Conservation (phyloP, 2,329 filamentous ascomycete genomes). For the Chaetomium globosum region DNA sequence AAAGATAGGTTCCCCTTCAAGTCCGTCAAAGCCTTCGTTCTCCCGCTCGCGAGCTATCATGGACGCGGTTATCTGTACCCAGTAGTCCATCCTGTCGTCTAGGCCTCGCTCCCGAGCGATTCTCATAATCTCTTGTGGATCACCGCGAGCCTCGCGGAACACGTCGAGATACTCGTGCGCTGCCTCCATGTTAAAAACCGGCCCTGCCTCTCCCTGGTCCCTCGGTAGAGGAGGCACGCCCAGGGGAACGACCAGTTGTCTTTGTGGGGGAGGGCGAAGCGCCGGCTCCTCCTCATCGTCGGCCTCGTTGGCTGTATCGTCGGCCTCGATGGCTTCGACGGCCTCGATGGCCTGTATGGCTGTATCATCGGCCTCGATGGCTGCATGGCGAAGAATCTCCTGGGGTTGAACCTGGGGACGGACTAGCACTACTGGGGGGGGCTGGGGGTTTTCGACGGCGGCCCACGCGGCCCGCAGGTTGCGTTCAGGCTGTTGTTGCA, state of each 20-base stretch:
- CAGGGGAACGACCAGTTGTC: neutral
- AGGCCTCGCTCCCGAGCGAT: constrained; percentile 65
- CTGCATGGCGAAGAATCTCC: neutral
- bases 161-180: constrained; percentile 56
- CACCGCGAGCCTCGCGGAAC: constrained; percentile 62
- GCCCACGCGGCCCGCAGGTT: constrained; percentile 74
- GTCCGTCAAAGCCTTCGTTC: neutral
- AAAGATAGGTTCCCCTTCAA: neutral
- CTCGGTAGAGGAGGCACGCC: neutral
- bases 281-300: neutral
- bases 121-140: constrained; percentile 59
- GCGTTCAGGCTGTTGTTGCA: constrained; percentile 93
- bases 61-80: constrained; percentile 57
- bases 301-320: neutral
- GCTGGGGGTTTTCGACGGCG: constrained; percentile 33
- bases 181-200: constrained; percentile 33
- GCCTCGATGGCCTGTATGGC: neutral
- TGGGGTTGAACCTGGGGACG: neutral
- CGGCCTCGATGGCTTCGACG: neutral
- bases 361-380: neutral
- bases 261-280: neutral
- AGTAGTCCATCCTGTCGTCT: constrained; percentile 60
- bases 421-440: neutral
- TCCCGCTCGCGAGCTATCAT: constrained; percentile 36
- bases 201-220: neutral